These are phyloP conservation scores for Pinus albicaulis DNA, from an alignment of 75 land plant species.

Conservation along the genomic window DNA sequence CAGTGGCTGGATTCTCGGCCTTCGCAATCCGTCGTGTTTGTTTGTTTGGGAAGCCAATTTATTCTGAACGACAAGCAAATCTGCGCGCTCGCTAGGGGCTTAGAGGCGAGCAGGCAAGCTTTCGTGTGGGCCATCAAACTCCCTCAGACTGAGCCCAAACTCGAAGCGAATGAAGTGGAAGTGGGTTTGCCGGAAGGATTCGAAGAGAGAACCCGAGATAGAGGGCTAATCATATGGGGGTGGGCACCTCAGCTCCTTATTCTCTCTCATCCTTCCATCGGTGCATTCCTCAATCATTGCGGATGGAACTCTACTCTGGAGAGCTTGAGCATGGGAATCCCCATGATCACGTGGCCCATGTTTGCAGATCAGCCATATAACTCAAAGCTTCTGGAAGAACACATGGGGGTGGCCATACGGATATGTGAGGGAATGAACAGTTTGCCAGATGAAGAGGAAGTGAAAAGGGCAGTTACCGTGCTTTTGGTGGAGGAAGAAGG, in stretches of 20 bases:
- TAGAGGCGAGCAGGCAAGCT: constrained; percentile 16
- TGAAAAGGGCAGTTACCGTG: too few relatives aligned
- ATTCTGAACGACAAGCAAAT: constrained; percentile 14
- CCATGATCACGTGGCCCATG: constrained; percentile 13
- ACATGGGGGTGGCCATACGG: too few relatives aligned
- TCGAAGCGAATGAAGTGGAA: not conserved
- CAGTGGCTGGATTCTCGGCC: constrained; percentile 15
- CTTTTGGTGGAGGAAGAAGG: too few relatives aligned
- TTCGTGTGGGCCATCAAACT: constrained; percentile 23
- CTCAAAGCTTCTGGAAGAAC: not conserved
- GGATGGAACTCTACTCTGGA: too few relatives aligned
- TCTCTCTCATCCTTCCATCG: too few relatives aligned
- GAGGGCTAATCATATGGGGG: too few relatives aligned
- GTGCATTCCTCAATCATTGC: too few relatives aligned
- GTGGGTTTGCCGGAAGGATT: not conserved
- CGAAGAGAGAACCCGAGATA: too few relatives aligned
- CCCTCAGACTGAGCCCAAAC: not conserved
- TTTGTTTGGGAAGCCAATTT: constrained; percentile 25
- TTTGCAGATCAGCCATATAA: constrained; percentile 3
- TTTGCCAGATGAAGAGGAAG: too few relatives aligned
- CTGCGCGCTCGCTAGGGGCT: constrained; percentile 10
- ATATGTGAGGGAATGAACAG: too few relatives aligned
- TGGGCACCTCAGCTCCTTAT: too few relatives aligned
- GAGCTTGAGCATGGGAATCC: not conserved
- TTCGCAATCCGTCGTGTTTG: constrained; percentile 11